phyloP scores from a whole-genome alignment of 2,329 filamentous ascomycete species.

The Fonsecaea multimorphosa region DNA sequence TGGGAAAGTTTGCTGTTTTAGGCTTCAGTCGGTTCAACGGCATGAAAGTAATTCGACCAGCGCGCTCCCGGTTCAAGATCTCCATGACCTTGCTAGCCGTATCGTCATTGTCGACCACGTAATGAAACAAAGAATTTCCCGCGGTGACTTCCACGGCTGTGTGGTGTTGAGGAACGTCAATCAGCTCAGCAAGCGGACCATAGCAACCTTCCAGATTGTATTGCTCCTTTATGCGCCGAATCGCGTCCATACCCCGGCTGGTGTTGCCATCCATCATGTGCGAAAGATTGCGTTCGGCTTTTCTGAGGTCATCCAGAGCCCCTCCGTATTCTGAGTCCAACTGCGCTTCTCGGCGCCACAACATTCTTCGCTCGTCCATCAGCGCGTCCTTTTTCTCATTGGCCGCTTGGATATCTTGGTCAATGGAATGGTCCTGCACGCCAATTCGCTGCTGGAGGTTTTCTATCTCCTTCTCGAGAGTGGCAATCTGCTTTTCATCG shows the following conservation, averaged over 20 bases:
- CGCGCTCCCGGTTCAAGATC: slow-evolving; percentile 76
- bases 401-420: slow-evolving; percentile 75
- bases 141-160: slow-evolving; percentile 92
- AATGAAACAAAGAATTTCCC: slow-evolving; percentile 91
- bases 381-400: slow-evolving; percentile 79
- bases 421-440: slow-evolving; percentile 72
- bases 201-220: slow-evolving; percentile 84
- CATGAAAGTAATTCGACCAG: slow-evolving; percentile 92
- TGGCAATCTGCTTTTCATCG: slow-evolving; percentile 72
- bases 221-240: slow-evolving; percentile 80
- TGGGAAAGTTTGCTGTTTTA: slow-evolving; percentile 75
- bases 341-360: slow-evolving; percentile 89
- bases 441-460: slow-evolving; percentile 74
- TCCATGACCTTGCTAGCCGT: slow-evolving; percentile 84
- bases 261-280: slow-evolving; percentile 90
- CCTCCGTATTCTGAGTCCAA: slow-evolving; percentile 78
- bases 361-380: slow-evolving; percentile 81
- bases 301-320: slow-evolving; percentile 75
- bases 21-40: slow-evolving; percentile 81
- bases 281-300: slow-evolving; percentile 76
- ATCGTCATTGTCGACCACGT: slow-evolving; percentile 88
- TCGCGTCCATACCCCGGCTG: slow-evolving; percentile 81
- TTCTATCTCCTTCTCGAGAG: slow-evolving; percentile 74
- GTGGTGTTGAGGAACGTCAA: slow-evolving; percentile 85
- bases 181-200: slow-evolving; percentile 90